Percentiles rank a stretch among this genome's conserved stretches.
Conservation (phyloP, 169 alveolate genomes). For the Plasmodium gallinaceum region DNA sequence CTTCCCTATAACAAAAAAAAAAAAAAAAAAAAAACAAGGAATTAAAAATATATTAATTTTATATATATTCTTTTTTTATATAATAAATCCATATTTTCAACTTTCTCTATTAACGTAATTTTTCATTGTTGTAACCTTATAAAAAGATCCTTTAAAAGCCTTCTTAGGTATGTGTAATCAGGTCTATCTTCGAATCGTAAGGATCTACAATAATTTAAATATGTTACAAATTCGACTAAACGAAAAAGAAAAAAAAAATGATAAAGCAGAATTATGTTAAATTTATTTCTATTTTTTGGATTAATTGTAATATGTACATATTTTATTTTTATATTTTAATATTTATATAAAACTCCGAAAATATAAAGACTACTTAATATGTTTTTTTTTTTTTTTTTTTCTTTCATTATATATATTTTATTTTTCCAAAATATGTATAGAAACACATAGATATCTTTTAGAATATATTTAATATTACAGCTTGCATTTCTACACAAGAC, state of each 20-base stretch:
- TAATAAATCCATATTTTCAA: not conserved
- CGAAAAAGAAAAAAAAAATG: constrained; percentile 4
- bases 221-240: constrained; percentile 93
- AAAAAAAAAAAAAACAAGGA: constrained; percentile 10
- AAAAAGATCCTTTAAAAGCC: constrained; percentile 95
- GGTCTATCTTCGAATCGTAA: constrained; percentile 97
- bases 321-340: not conserved
- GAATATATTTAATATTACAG: constrained; percentile 26
- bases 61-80: not conserved
- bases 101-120: not conserved
- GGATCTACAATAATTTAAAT: constrained; percentile 95
- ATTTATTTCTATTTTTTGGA: not conserved
- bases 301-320: no score
- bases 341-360: not conserved
- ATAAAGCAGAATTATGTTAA: not conserved
- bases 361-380: not conserved
- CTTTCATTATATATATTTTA: no score
- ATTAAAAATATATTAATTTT: not conserved
- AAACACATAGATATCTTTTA: not conserved
- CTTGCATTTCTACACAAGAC: constrained; percentile 95
- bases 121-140: constrained; percentile 80
- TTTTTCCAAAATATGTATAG: constrained; percentile 5
- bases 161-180: constrained; percentile 95
- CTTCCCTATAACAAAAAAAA: constrained; percentile 86
- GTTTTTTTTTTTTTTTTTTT: no score